Base-by-base conservation (phyloP, 306 rosid species). In the Cucurbita pepo region DNA sequence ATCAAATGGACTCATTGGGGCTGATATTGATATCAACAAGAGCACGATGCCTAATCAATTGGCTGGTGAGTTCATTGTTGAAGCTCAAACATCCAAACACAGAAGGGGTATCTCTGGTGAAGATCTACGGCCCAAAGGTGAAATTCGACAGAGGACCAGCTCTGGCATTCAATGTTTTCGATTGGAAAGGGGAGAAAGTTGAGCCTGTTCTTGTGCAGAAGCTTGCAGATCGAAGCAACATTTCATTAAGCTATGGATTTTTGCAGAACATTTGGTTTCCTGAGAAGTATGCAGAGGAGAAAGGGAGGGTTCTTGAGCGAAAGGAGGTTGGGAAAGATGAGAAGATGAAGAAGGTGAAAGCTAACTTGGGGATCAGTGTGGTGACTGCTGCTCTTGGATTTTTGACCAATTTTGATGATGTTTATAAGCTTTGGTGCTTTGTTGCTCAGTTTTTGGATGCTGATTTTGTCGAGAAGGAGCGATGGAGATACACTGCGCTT, bases 401-500 rank as follows among this genome's bases (percentile, higher is more conserved):
- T 75, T 70, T 91, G 72, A 86, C 91, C 18, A 85, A 88, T 80
- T 94, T 94, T 75, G 92, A 87, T 77, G 97, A 94, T 69, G 56
- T 73, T 0, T 94, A 90, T 78, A 85, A 84, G 80, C 92, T 94
- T 36, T 94, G 98, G 98, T 86, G 83, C 22, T 94, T 94, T 77
- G 85, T 94, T 73, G 97, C 98, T 44, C 83, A 80, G 81, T 94
- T 94, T 75, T 86, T 94, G 77, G 97, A 90, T 78, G 96, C 97
- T 53, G 98, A 94, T 63, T 94, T 89, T 78, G 95, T 94, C 62
- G 97, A 94, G 82, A 94, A 94, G 77, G 98, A 90, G 75, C 79
- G 97, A 41, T 94, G 97, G 98, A 90, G 96, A 87, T 94, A 94
- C 10, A 87, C 90, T 54, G 87, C 92, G 77, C 91, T 94, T 48